These are phyloP conservation scores for Stylonectria norvegica DNA, from an alignment of 2,329 filamentous ascomycete genomes.

Conservation along the genomic window DNA sequence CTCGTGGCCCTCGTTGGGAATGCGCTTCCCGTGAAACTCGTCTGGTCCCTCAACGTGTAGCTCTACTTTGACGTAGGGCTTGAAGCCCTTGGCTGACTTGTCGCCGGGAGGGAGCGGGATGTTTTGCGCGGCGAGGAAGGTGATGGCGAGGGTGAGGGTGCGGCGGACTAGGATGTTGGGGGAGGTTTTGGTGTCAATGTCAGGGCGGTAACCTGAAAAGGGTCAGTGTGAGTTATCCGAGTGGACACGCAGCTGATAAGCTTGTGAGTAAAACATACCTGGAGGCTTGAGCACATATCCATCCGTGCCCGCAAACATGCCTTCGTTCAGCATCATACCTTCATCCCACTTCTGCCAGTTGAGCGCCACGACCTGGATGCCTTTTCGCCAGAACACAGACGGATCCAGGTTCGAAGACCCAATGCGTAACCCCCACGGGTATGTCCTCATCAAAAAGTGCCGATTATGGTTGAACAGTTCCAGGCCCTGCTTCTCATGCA, in stretches of 20 bases:
- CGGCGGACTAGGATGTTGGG: constrained; percentile 44
- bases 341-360: constrained; percentile 93
- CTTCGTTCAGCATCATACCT: constrained; percentile 94
- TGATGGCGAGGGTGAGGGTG: constrained; percentile 67
- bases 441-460: constrained; percentile 79
- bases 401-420: constrained; percentile 86
- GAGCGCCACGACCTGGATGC: constrained; percentile 84
- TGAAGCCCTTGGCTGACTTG: constrained; percentile 54
- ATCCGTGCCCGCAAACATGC: constrained; percentile 79
- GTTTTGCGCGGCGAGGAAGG: constrained; percentile 72
- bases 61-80: constrained; percentile 80
- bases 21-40: constrained; percentile 36
- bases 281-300: constrained; percentile 85
- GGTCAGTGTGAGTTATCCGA: constrained; percentile 1
- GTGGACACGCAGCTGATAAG: background rate
- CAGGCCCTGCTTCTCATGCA: constrained; percentile 47
- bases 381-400: constrained; percentile 78
- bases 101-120: constrained; percentile 62
- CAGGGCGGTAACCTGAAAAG: constrained; percentile 32
- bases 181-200: constrained; percentile 17
- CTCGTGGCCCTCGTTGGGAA: constrained; percentile 39
- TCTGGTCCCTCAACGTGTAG: constrained; percentile 72
- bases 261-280: constrained; percentile 40
- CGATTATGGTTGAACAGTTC: constrained; percentile 78
- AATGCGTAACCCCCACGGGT: constrained; percentile 78